Percentiles rank a stretch among this genome's conserved stretches.
These are phyloP conservation scores for Blastocystis sp. DNA, from an alignment of 352 stramenopile genomes.

Conservation along the genomic window DNA sequence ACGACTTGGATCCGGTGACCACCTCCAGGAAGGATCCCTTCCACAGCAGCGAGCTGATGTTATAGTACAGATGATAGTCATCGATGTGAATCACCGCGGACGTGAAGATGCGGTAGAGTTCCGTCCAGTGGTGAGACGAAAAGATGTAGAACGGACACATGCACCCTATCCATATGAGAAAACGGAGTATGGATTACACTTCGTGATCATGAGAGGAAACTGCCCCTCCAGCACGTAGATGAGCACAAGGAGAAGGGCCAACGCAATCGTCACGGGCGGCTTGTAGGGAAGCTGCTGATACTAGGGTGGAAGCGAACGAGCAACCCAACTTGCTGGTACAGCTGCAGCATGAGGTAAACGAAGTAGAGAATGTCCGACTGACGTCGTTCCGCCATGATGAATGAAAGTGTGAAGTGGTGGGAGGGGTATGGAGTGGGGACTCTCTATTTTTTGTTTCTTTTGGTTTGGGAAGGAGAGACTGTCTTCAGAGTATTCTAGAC, in stretches of 20 bases:
- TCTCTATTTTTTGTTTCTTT: too few relatives aligned
- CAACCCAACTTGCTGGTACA: background rate
- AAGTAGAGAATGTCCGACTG: conserved; percentile 10
- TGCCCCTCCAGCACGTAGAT: conserved; percentile 22
- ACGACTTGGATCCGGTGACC: conserved; percentile 5
- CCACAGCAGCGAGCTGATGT: conserved; percentile 63
- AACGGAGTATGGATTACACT: background rate
- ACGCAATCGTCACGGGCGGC: background rate
- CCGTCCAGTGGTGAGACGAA: background rate
- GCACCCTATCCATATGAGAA: background rate
- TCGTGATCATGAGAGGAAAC: background rate
- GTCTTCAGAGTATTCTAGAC: too few relatives aligned
- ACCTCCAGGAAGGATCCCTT: conserved; percentile 38
- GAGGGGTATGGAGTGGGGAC: too few relatives aligned
- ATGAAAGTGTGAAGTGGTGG: background rate
- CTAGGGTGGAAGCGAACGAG: background rate
- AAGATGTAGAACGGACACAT: conserved; percentile 16
- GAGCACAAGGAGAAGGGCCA: background rate
- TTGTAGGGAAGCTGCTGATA: conserved; percentile 18
- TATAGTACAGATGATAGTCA: conserved; percentile 53
- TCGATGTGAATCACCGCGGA: conserved; percentile 24
- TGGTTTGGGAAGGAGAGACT: too few relatives aligned
- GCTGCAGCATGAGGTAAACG: conserved; percentile 12
- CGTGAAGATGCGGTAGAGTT: conserved; percentile 1
- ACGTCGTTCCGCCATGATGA: background rate